phyloP scores from a whole-genome alignment of 2,329 filamentous ascomycete genomes.

The Alternaria brassicicola region DNA sequence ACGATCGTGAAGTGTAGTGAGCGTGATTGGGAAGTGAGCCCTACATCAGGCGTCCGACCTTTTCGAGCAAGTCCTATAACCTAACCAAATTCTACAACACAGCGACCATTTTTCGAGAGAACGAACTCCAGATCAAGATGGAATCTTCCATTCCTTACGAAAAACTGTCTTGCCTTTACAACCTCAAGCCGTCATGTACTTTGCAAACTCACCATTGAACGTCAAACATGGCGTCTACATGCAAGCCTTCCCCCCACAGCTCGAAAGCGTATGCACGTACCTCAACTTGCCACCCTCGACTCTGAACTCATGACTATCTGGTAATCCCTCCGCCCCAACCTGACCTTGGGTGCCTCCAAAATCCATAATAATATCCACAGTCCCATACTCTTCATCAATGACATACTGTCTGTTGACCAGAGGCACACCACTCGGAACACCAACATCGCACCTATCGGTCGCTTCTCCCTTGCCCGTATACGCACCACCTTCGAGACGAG shows the following conservation, averaged over 20 bases:
- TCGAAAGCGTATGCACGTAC: slow-evolving; percentile 40
- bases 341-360: slow-evolving; percentile 29
- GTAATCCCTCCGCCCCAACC: slow-evolving; percentile 25
- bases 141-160: neutral
- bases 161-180: neutral
- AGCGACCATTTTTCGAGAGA: neutral
- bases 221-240: slow-evolving; percentile 15
- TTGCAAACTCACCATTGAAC: neutral
- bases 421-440: slow-evolving; percentile 37
- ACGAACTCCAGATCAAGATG: neutral
- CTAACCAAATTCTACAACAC: neutral
- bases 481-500: slow-evolving; percentile 34
- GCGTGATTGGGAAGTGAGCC: neutral
- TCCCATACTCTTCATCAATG: slow-evolving; percentile 40
- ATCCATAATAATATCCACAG: slow-evolving; percentile 40
- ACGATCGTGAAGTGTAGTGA: neutral
- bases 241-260: slow-evolving; percentile 34
- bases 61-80: neutral
- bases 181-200: neutral
- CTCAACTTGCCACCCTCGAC: slow-evolving; percentile 39
- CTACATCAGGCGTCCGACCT: neutral
- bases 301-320: slow-evolving; percentile 44
- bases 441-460: slow-evolving; percentile 35
- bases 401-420: slow-evolving; percentile 39
- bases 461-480: slow-evolving; percentile 37